Evolutionary conservation across 139 green algal genomes (phyloP).

Genomic region (Coccomyxa sp.): DNA sequence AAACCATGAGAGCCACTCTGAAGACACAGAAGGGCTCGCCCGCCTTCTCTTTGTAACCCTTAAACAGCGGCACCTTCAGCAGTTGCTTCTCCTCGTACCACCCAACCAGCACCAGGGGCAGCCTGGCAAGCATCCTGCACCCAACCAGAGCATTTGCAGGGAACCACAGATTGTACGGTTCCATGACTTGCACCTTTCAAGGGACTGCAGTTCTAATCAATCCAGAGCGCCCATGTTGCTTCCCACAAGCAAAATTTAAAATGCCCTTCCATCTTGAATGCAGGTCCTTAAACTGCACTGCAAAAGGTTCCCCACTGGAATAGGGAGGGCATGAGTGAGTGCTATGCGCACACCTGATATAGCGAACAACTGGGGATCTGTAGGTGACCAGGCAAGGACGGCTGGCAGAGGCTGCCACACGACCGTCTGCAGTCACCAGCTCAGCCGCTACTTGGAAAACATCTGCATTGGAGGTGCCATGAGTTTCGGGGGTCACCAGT

Average conservation of each 20-base stretch:
- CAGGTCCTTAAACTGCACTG: neutral
- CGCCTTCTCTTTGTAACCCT: conserved; percentile 19
- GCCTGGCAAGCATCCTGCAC: conserved; percentile 3
- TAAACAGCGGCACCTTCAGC: conserved; percentile 33
- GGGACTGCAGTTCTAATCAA: neutral
- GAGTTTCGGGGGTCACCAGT: conserved; percentile 23
- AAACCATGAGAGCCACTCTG: conserved; percentile 20
- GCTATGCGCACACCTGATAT: neutral
- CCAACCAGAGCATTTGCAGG: conserved; percentile 15
- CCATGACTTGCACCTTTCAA: neutral
- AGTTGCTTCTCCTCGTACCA: conserved; percentile 3
- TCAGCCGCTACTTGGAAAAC: conserved; percentile 20
- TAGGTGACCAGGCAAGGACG: conserved; percentile 18
- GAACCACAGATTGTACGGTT: neutral
- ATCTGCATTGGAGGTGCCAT: neutral
- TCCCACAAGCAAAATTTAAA: neutral
- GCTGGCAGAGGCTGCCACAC: conserved; percentile 12
- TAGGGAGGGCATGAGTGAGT: too few relatives aligned
- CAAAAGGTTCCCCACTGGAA: neutral
- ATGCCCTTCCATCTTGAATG: neutral
- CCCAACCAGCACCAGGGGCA: conserved; percentile 12
- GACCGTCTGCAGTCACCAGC: conserved; percentile 26
- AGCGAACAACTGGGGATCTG: neutral
- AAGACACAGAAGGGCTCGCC: conserved; percentile 26
- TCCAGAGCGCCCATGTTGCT: neutral